Evolutionary conservation across 2,329 filamentous ascomycete genomes (phyloP).

Genomic region (Pezicula radicicola): DNA sequence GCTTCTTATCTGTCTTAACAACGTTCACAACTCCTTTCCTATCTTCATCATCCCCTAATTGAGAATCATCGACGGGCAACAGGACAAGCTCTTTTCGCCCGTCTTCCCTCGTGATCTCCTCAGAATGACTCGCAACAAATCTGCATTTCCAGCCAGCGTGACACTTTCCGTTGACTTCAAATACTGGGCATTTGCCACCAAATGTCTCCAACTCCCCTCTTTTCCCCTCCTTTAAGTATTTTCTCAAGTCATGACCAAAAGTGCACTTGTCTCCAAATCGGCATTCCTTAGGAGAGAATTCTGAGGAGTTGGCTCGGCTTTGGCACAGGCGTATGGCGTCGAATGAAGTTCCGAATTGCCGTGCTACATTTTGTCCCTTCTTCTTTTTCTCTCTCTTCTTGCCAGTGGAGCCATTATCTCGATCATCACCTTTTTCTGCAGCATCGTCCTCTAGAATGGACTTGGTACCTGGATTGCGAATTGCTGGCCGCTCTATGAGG

Average conservation of each 20-base stretch:
- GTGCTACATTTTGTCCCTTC: constrained; percentile 77
- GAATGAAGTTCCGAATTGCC: constrained; percentile 75
- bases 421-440: constrained; percentile 43
- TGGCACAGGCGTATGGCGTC: constrained; percentile 78
- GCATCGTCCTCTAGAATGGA: constrained; percentile 47
- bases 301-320: constrained; percentile 65
- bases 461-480: constrained; percentile 13
- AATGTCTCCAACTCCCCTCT: constrained; percentile 76
- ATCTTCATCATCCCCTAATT: constrained; percentile 38
- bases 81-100: constrained; percentile 75
- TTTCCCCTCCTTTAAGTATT: constrained; percentile 80
- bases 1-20: constrained; percentile 67
- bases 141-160: constrained; percentile 91
- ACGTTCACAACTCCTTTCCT: constrained; percentile 71
- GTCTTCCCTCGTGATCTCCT: constrained; percentile 74
- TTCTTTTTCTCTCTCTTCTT: constrained; percentile 57
- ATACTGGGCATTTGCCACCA: constrained; percentile 77
- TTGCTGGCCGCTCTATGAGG: constrained; percentile 18
- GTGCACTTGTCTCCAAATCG: constrained; percentile 78
- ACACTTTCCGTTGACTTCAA: constrained; percentile 72
- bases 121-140: constrained; percentile 82
- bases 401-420: constrained; percentile 31
- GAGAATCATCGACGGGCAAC: constrained; percentile 48
- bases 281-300: constrained; percentile 80
- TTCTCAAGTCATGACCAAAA: constrained; percentile 78